Evolutionary conservation across 257 asterid species (phyloP).

Genomic region (Apocynum venetum): DNA sequence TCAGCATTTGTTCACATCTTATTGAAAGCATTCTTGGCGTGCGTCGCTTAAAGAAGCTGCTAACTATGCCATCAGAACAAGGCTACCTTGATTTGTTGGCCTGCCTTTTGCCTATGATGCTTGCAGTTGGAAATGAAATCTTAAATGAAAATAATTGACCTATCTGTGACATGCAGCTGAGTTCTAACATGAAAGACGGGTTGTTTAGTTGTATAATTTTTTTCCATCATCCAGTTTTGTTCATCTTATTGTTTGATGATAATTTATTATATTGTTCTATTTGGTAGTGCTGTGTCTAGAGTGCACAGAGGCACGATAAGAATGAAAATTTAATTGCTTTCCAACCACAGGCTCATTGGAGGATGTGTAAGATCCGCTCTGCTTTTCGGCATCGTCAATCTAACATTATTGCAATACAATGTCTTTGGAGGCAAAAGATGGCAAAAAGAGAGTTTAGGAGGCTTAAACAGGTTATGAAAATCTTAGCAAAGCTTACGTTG

Average conservation of each 20-base stretch:
- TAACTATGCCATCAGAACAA: background rate
- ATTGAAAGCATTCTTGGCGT: background rate
- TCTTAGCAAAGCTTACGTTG: background rate
- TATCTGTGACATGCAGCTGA: background rate
- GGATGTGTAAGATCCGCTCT: constrained; percentile 73
- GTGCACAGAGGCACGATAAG: background rate
- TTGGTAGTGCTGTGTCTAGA: background rate
- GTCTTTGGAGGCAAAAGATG: constrained; percentile 91
- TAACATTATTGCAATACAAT: constrained; percentile 76
- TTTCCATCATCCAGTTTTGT: background rate
- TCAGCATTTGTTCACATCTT: background rate
- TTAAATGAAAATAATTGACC: background rate
- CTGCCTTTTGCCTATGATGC: background rate
- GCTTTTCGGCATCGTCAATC: constrained; percentile 71
- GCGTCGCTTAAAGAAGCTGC: background rate
- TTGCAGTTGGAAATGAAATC: background rate
- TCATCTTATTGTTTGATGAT: background rate
- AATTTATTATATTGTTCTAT: background rate
- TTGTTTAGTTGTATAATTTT: background rate
- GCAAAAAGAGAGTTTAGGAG: constrained; percentile 79
- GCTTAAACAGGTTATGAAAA: constrained; percentile 78
- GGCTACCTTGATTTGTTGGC: background rate
- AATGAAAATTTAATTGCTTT: background rate
- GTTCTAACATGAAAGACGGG: background rate
- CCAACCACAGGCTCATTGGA: constrained; percentile 71